Evolutionary conservation across 148 eudicot genomes (phyloP), one percentile per base, ranked within the genome.

Genomic region (Vaccinium darrowii): DNA sequence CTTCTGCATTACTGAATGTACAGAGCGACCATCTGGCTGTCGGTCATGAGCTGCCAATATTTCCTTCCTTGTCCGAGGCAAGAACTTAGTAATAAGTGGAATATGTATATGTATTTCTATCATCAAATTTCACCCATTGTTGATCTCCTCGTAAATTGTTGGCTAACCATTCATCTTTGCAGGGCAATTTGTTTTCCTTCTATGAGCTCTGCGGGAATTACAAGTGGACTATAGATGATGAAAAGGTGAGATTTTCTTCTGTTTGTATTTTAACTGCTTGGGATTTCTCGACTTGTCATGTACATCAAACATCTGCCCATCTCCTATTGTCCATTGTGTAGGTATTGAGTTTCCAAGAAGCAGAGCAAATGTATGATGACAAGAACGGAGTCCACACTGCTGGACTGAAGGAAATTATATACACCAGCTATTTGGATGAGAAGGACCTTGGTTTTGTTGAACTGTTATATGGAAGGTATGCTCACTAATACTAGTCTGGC

Each of bases 171-270:
- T 65, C 84, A 25, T 25, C 47, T 83, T 63, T 86, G 23, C 73
- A 93, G 94, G 98, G 98, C 12, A 92, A 95, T 87, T 84, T 94
- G 87, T 94, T 94, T 91, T 95, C 98, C 75, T 95, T 92, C 69
- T 95, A 92, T 89, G 98, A 93, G 90, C 94, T 93, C 50, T 95
- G 98, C 88, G 87, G 88, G 80, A 84, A 93, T 90, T 93, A 91
- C 88, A 87, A 90, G 86, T 94, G 98, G 98, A 88, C 88, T 76
- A 86, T 90, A 82, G 93, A 90, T 83, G 88, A 93, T 85, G 90
- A 94, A 82, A 82, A 92, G 88, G 95, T 93, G 73, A 86, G 88
- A 58, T 78, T 63, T 47, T 36, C 56, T 25, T 84, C 72, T 23
- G 25, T 67, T 73, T 57, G 25, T 76, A 5, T 76, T 72, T 76